A percentile compares a stretch with the other conserved stretches of the same genome.
These are phyloP conservation scores for Phalaenopsis hybrid DNA, from an alignment of 116 monocot genomes.

Conservation along the genomic window DNA sequence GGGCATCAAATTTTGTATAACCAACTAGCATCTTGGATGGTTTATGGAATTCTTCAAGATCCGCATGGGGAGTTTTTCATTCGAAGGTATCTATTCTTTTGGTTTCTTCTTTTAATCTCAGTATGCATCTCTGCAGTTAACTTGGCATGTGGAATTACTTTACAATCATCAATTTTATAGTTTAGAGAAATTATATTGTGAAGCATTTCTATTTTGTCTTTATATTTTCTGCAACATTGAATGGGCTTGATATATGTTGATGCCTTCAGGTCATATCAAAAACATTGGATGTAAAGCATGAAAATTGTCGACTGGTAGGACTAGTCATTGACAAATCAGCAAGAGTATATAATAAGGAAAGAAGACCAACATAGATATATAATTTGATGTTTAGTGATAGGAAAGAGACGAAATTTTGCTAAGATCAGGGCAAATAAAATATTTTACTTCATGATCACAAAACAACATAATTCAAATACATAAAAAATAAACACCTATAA, in stretches of 20 bases:
- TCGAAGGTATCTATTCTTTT: constrained; percentile 38
- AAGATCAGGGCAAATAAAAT: too few relatives aligned
- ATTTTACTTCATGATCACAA: too few relatives aligned
- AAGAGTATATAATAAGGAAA: neutral
- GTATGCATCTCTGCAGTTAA: constrained; percentile 4
- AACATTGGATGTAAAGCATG: neutral
- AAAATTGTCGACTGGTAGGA: neutral
- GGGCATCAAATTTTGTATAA: constrained; percentile 94
- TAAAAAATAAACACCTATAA: too few relatives aligned
- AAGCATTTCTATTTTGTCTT: neutral
- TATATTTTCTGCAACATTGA: neutral
- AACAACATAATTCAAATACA: too few relatives aligned
- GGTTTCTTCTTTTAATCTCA: neutral
- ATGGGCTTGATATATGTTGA: neutral
- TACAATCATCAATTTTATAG: neutral
- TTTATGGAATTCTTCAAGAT: constrained; percentile 97
- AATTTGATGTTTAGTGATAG: too few relatives aligned
- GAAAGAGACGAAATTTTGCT: too few relatives aligned
- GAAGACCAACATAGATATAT: too few relatives aligned
- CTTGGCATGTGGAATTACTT: neutral
- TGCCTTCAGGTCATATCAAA: neutral
- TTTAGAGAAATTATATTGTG: neutral
- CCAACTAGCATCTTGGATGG: constrained; percentile 88
- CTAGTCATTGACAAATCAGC: too few relatives aligned
- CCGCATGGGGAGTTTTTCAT: constrained; percentile 92